phyloP scores from a whole-genome alignment of 73 alveolate genomes.

The Blepharisma japonicum region DNA sequence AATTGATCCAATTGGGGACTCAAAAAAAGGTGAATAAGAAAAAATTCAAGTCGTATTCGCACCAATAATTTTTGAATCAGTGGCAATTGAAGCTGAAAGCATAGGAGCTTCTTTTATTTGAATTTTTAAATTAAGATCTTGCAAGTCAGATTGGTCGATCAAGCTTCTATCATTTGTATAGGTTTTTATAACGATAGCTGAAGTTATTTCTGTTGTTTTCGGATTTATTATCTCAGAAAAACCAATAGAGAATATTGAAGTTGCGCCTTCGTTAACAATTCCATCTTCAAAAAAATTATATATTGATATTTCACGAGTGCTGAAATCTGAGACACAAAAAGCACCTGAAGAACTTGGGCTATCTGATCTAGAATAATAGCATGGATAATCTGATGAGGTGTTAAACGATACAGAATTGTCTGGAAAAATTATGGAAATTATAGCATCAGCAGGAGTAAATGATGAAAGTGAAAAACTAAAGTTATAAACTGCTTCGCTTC shows the following conservation, averaged over 20 bases:
- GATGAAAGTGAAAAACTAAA: no score
- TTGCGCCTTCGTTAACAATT: not conserved
- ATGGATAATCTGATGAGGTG: no score
- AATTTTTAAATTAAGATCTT: not conserved
- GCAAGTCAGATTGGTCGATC: conserved; percentile 13
- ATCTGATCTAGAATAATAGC: no score
- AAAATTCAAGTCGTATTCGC: not conserved
- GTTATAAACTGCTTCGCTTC: no score
- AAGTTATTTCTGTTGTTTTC: not conserved
- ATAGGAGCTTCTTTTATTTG: not conserved
- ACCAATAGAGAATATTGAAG: not conserved
- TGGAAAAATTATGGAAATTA: no score
- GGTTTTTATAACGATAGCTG: not conserved
- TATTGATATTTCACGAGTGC: not conserved
- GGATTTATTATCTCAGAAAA: not conserved
- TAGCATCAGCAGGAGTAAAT: no score
- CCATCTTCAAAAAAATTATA: not conserved
- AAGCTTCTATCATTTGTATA: not conserved
- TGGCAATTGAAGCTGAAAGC: not conserved
- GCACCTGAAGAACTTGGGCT: conserved; percentile 16
- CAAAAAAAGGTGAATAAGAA: not conserved
- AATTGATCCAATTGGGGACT: not conserved
- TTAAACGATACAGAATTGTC: no score
- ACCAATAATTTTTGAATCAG: not conserved
- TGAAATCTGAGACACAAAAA: conserved; percentile 8